Evolutionary conservation across 2,329 filamentous ascomycete species (phyloP).

Genomic region (Cephalotrichum gorgonifer): DNA sequence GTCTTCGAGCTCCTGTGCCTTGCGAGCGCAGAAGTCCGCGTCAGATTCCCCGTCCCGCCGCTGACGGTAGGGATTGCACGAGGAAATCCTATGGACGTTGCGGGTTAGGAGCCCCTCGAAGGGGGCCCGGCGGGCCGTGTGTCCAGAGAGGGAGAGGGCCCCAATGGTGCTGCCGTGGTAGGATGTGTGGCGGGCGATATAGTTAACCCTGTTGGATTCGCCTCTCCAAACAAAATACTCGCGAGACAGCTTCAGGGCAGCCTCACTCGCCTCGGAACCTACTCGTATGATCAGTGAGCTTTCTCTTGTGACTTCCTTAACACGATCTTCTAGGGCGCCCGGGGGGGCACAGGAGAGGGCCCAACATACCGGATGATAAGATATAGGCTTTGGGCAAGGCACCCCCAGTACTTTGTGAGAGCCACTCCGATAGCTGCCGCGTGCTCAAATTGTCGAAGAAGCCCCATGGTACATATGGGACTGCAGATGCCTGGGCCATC

Average conservation of each 20-base stretch:
- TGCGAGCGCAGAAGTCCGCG: slow-evolving; percentile 45
- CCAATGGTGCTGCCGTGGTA: slow-evolving; percentile 49
- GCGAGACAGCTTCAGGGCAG: slow-evolving; percentile 35
- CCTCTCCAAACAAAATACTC: slow-evolving; percentile 35
- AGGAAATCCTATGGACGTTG: slow-evolving; percentile 50
- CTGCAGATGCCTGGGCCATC: no score
- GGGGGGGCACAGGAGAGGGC: no score
- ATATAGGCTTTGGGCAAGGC: no score
- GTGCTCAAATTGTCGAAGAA: no score
- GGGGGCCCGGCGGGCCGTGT: slow-evolving; percentile 45
- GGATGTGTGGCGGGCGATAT: slow-evolving; percentile 30
- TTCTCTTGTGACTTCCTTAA: no score
- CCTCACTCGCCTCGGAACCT: slow-evolving; percentile 45
- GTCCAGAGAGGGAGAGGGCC: slow-evolving; percentile 53
- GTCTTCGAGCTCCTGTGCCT: slow-evolving; percentile 55
- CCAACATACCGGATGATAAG: no score
- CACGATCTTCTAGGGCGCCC: no score
- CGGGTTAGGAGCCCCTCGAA: slow-evolving; percentile 47
- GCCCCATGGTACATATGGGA: no score
- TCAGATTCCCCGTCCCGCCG: slow-evolving; percentile 40
- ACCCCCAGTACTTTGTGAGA: no score
- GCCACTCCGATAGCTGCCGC: no score
- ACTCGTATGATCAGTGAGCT: slow-evolving; percentile 11
- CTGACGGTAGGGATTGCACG: slow-evolving; percentile 57
- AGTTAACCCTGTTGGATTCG: slow-evolving; percentile 21